These are phyloP conservation scores for Rhizoclosmatium sp. DNA, from an alignment of 192 early-diverging fungal species.

Conservation along the genomic window DNA sequence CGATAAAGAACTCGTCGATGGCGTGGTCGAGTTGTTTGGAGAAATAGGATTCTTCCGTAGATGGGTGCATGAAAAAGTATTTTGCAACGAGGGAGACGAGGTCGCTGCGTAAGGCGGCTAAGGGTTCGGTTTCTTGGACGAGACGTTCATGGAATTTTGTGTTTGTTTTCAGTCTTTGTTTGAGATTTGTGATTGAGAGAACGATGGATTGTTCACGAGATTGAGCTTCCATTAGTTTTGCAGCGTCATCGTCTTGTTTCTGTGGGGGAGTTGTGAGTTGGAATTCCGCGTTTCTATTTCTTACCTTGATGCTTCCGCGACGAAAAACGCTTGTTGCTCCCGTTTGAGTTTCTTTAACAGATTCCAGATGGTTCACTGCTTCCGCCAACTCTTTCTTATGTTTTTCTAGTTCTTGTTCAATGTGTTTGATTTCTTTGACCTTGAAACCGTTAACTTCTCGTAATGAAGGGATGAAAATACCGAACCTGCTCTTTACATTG, in stretches of 20 bases:
- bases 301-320: background rate
- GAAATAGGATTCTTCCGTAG: background rate
- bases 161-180: background rate
- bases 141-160: background rate
- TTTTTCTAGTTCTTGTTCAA: background rate
- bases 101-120: background rate
- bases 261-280: background rate
- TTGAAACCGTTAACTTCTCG: background rate
- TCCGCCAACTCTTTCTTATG: background rate
- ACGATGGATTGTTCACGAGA: background rate
- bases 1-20: background rate
- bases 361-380: background rate
- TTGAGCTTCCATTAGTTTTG: background rate
- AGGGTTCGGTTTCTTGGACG: background rate
- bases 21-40: background rate
- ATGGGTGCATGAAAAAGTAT: background rate
- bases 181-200: background rate
- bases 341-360: background rate
- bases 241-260: background rate
- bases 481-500: background rate
- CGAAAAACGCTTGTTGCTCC: too few species aligned
- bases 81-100: background rate
- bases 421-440: background rate
- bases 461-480: background rate
- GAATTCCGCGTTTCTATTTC: background rate